Evolutionary conservation across 2,329 filamentous ascomycete species (phyloP).

Genomic region (Monilinia fructigena): DNA sequence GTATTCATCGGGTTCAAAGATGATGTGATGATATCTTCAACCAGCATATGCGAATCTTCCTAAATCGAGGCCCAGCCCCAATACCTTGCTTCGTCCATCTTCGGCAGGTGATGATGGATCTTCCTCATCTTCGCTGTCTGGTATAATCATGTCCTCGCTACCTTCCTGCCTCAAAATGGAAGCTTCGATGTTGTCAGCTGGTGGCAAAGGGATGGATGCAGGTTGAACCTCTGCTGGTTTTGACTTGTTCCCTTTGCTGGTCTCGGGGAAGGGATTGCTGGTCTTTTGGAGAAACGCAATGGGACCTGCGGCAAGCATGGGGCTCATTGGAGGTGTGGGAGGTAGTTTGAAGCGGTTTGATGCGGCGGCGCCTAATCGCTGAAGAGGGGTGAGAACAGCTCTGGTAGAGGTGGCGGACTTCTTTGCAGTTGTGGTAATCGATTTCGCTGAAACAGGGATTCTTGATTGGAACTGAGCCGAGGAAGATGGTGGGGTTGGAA

Average conservation of each 20-base stretch:
- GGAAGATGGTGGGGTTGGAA: constrained; percentile 33
- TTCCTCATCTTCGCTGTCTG: constrained; percentile 48
- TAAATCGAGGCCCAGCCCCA: constrained; percentile 21
- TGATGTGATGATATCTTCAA: not conserved
- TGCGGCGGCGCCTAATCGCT: constrained; percentile 37
- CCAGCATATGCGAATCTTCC: constrained; percentile 28
- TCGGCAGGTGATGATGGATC: constrained; percentile 31
- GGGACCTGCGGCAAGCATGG: constrained; percentile 20
- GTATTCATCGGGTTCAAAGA: not conserved
- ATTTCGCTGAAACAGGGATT: constrained; percentile 37
- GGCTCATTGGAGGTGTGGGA: constrained; percentile 37
- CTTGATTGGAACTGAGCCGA: constrained; percentile 28
- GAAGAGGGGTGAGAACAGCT: constrained; percentile 37
- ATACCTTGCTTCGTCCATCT: not conserved
- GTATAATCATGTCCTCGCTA: constrained; percentile 53
- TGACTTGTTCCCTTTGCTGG: constrained; percentile 19
- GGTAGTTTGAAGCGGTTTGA: constrained; percentile 30
- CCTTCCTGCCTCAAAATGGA: constrained; percentile 40
- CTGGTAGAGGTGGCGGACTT: constrained; percentile 6
- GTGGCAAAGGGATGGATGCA: constrained; percentile 42
- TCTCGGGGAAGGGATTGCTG: constrained; percentile 35
- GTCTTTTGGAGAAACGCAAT: constrained; percentile 25
- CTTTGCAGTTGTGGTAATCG: constrained; percentile 20
- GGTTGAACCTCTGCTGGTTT: constrained; percentile 34
- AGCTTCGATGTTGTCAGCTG: constrained; percentile 32